Evolutionary conservation across 129 eudicot species (phyloP).

Genomic region (Dittrichia graveolens): DNA sequence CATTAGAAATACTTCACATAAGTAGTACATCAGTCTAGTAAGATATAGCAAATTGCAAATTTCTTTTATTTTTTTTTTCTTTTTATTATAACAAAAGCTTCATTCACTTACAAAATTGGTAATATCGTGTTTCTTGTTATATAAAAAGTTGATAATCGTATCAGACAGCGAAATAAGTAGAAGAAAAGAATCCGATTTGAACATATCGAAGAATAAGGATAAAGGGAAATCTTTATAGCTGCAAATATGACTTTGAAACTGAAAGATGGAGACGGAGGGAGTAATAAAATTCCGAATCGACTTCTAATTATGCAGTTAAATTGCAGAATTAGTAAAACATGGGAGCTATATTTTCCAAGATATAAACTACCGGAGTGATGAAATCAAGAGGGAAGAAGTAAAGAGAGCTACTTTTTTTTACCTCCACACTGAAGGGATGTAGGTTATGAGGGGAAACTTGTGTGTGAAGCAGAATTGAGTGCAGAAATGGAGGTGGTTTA

Average conservation of each 20-base stretch:
- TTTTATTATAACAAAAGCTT: no score
- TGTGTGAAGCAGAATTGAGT: background rate
- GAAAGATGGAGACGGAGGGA: background rate
- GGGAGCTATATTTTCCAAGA: background rate
- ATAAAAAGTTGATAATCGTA: no score
- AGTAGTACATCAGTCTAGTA: no score
- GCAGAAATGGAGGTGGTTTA: constrained; percentile 3
- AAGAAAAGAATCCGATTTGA: background rate
- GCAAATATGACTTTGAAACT: background rate
- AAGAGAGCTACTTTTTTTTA: background rate
- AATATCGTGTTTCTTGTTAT: no score
- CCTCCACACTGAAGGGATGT: background rate
- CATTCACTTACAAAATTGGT: no score
- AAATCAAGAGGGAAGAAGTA: background rate
- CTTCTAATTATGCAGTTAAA: background rate
- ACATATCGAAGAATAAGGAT: background rate
- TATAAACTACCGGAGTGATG: background rate
- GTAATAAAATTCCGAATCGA: constrained; percentile 12
- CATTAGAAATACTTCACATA: background rate
- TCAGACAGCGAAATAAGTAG: no score
- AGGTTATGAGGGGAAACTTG: background rate
- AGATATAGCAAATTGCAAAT: no score
- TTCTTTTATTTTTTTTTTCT: no score
- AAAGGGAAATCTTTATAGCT: background rate
- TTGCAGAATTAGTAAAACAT: background rate